phyloP scores from a whole-genome alignment of 1,284 basidiomycete genomes.

The Albatrellus sp. region DNA sequence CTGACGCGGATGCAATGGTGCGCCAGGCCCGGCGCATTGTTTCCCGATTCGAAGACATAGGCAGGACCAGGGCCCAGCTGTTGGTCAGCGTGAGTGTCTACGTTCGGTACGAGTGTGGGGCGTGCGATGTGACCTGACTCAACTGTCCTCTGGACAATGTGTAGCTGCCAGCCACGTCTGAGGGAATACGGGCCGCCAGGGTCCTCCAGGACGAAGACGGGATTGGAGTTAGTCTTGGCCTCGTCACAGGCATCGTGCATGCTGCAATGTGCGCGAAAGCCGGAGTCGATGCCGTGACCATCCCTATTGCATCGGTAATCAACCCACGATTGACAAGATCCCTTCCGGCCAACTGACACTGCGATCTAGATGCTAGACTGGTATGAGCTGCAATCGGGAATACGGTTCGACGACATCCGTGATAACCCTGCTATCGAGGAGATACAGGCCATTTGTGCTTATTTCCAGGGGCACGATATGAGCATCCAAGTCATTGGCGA shows the following conservation, averaged over 20 bases:
- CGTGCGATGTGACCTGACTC: background rate
- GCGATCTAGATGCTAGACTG: constrained; percentile 26
- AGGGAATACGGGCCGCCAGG: constrained; percentile 36
- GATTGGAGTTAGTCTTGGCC: constrained; percentile 37
- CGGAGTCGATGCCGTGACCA: constrained; percentile 31
- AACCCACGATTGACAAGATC: constrained; percentile 11
- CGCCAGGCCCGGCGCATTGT: constrained; percentile 27
- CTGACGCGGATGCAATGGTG: constrained; percentile 25
- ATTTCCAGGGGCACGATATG: constrained; percentile 29
- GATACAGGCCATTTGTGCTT: constrained; percentile 35
- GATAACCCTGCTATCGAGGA: constrained; percentile 31
- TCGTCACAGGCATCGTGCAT: constrained; percentile 39
- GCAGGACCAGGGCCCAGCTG: constrained; percentile 26
- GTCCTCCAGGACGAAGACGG: constrained; percentile 23
- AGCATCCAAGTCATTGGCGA: constrained; percentile 29
- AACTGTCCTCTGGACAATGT: background rate
- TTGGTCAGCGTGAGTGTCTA: constrained; percentile 34
- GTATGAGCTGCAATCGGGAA: constrained; percentile 10
- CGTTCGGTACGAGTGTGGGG: background rate
- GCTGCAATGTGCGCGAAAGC: constrained; percentile 41
- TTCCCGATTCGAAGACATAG: constrained; percentile 26
- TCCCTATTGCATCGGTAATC: constrained; percentile 34
- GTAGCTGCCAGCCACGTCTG: constrained; percentile 48
- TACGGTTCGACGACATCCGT: constrained; percentile 5
- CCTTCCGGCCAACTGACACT: background rate